Evolutionary conservation across 208 protist species (phyloP), one percentile per base, ranked within the genome.

Genomic region (Histomonas meleagridis): DNA sequence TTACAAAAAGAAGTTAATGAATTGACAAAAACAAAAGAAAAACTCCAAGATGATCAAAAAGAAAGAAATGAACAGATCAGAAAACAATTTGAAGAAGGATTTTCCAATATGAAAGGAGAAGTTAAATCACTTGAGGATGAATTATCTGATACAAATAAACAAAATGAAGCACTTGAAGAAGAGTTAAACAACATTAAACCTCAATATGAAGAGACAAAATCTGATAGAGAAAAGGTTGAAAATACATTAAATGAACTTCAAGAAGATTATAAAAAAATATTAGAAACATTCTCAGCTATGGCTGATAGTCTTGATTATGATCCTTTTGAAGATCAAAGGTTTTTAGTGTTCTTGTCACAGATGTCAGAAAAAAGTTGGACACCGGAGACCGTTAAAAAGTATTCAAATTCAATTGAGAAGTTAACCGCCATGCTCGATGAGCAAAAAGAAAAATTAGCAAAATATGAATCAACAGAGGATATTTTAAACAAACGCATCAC

Each of bases 321-420:
- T 81, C 70, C 70, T 32, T 81, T 81, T n/a, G 70, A 81, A 32
- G 70, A 81, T n/a, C 26, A 51, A 51, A 18, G 43, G 51, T 81
- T 81, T 81, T 35, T 81, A 32, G n/a, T 46, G 4, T 81, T 81
- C n/a, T 46, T 81, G 14, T n/a, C 70, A 18, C 26, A 81, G n/a
- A 81, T 81, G 70, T 14, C 26, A 28, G n/a, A 18, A 51, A 48
- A 81, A 51, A 16, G 43, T 51, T 81, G 70, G 70, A 35, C 10
- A 32, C 70, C 70, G n/a, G 35, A 81, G 43, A 18, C 10, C 23
- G 35, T 81, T 46, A 81, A 81, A 51, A 7, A 81, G 14, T 23
- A 51, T 18, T 46, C n/a, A 32, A 9, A 4, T 32, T 35, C 48
- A 51, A 81, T 43, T 46, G 70, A 81, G 9, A 23, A 81, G n/a